Base-by-base conservation (phyloP, 2,329 filamentous ascomycete species). In the Niveomyces coronatus region DNA sequence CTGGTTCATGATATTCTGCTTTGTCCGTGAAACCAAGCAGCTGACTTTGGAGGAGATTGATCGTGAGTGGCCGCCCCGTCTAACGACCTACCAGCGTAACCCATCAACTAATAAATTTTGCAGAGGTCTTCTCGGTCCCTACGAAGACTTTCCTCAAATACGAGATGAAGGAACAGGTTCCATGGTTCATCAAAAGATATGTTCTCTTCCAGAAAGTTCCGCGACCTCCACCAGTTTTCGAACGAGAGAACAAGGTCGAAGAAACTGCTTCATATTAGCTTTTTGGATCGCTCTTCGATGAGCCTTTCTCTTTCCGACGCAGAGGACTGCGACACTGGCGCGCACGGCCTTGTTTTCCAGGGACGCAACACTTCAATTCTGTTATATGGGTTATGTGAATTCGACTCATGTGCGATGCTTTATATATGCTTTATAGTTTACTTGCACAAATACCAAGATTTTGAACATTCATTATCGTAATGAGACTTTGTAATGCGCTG, bases 11-110 rank as follows among this genome's bases (percentile, higher is more conserved):
- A 65, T 69, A 42, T 68, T 64, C 47, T 56, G 64, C 44, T 56
- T 67, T 37, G 62, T 68, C 1, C 62, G 64, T 14, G 65, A 68
- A 49, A 68, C 65, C 2, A 66, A 67, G 52, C 62, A 64, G 42
- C 56, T 62, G n/a, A 65, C 61, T 0, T 54, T 68, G 1, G 64
- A 67, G 45, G 63, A 67, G 18, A 14, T 53, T 2, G 49, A 53
- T 39, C 20, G 50, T 50, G 24, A 52, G 14, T 51, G 48, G 15
- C 11, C 19, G 18, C 18, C 19, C 5, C 4, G 5, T 9, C 2
- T 9, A 3, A 22, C 18, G 22, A 10, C 8, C 14, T 13, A 23
- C 10, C 8, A 6, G 5, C 6, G 29, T 36, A 5, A 14, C 7
- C 9, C 3, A 19, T 9, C 18, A 9, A 14, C 17, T 33, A 15